Conservation (phyloP, 1,284 basidiomycete species). For the Heterobasidion irregulare region DNA sequence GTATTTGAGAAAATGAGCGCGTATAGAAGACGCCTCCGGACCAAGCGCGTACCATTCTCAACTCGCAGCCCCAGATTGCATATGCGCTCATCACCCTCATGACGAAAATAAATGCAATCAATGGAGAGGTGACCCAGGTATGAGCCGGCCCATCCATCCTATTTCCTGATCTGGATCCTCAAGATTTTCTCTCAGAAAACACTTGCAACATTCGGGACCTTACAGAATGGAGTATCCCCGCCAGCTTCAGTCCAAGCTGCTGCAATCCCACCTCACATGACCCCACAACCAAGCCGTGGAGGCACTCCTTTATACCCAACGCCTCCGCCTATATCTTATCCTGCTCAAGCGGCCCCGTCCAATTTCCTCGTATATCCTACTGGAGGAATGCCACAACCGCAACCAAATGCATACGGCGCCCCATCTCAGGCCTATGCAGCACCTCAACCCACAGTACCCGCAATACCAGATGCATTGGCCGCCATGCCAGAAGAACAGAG, state of each 20-base stretch:
- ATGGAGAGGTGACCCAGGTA: constrained; percentile 67
- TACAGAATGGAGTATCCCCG: constrained; percentile 7
- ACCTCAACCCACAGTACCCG: constrained; percentile 12
- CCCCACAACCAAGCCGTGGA: constrained; percentile 6
- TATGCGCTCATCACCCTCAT: constrained; percentile 69
- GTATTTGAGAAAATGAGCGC: background rate
- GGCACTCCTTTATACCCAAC: constrained; percentile 6
- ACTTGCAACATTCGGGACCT: constrained; percentile 8
- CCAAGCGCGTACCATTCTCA: constrained; percentile 58
- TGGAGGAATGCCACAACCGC: constrained; percentile 1
- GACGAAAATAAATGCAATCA: constrained; percentile 66
- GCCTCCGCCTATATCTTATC: constrained; percentile 22
- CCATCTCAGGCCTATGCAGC: constrained; percentile 8
- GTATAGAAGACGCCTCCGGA: constrained; percentile 64
- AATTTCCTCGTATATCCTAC: constrained; percentile 8
- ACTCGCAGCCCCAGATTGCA: constrained; percentile 63
- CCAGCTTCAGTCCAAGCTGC: constrained; percentile 1
- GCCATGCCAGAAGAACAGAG: constrained; percentile 64
- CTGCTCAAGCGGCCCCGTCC: constrained; percentile 14
- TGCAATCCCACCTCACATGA: constrained; percentile 10
- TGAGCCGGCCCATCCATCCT: constrained; percentile 1
- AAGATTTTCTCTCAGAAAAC: constrained; percentile 6
- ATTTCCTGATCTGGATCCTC: background rate
- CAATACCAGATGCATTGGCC: constrained; percentile 42
- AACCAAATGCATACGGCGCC: constrained; percentile 5